Evolutionary conservation across 805 yeast genomes (phyloP).

Genomic region (Lipomyces yamadae): DNA sequence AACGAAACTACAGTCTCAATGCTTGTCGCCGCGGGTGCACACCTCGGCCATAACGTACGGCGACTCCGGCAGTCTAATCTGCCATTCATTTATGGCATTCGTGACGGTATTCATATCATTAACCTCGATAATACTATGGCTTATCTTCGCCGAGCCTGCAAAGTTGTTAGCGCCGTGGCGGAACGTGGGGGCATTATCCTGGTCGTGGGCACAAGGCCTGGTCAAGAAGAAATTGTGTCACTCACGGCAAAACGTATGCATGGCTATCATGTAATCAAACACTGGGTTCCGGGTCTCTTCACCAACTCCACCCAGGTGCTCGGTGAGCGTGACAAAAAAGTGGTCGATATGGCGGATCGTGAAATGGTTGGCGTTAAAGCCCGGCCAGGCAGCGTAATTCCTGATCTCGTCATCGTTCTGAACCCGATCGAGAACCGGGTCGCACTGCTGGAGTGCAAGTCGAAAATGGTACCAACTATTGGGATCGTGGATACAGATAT

Average conservation of each 20-base stretch:
- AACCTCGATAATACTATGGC: constrained; percentile 83
- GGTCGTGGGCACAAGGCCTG: constrained; percentile 82
- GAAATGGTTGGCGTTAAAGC: not conserved
- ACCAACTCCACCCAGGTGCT: constrained; percentile 78
- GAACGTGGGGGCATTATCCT: constrained; percentile 83
- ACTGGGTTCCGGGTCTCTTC: constrained; percentile 95
- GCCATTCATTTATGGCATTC: constrained; percentile 84
- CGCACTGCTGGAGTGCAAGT: constrained; percentile 79
- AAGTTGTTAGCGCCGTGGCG: constrained; percentile 81
- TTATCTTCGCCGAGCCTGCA: constrained; percentile 78
- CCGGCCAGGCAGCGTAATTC: constrained; percentile 57
- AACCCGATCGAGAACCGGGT: constrained; percentile 87
- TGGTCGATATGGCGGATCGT: constrained; percentile 73
- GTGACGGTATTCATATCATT: constrained; percentile 88
- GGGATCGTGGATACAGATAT: constrained; percentile 93
- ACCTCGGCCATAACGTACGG: constrained; percentile 78
- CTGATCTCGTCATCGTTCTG: constrained; percentile 83
- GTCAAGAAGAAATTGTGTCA: constrained; percentile 73
- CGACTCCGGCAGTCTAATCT: constrained; percentile 72
- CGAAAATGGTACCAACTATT: constrained; percentile 84
- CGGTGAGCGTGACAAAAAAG: constrained; percentile 64
- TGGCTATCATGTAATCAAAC: constrained; percentile 79
- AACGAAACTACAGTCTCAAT: constrained; percentile 65
- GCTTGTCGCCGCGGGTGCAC: constrained; percentile 90
- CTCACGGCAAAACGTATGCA: constrained; percentile 76